A percentile compares a stretch with the other conserved stretches of the same genome.
These are phyloP conservation scores for Epichloe gansuensis DNA, from an alignment of 2,329 filamentous ascomycete species.

Conservation along the genomic window DNA sequence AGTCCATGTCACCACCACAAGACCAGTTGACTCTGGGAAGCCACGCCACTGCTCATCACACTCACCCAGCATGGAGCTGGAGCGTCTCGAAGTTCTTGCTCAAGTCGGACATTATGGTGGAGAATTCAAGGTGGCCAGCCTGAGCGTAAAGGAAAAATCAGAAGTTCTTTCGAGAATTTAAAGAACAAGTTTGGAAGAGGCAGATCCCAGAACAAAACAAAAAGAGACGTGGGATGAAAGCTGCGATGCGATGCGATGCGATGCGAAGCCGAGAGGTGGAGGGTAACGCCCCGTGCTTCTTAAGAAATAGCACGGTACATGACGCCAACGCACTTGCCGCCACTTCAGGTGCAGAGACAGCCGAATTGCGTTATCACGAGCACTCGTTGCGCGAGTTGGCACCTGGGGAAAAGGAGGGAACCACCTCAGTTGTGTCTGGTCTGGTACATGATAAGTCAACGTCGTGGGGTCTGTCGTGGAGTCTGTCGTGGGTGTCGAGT, in stretches of 20 bases:
- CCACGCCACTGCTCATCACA: constrained; percentile 3
- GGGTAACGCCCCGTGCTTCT: background rate
- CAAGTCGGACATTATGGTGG: constrained; percentile 23
- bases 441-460: background rate
- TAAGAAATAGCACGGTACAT: background rate
- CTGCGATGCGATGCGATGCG: no score
- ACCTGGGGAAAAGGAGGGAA: no score
- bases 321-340: background rate
- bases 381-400: background rate
- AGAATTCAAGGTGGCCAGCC: background rate
- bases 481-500: no score
- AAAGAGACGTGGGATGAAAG: background rate
- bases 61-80: constrained; percentile 73
- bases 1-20: no score
- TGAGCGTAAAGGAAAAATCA: background rate
- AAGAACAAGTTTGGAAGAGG: background rate
- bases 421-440: no score
- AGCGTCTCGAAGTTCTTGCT: constrained; percentile 68
- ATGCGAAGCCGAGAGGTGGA: no score
- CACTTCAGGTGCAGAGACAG: background rate
- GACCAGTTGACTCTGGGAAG: no score
- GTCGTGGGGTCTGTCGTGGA: no score
- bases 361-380: constrained; percentile 6
- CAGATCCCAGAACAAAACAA: background rate
- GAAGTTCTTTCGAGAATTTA: background rate